phyloP scores from a whole-genome alignment of 2,329 filamentous ascomycete species.

The Bipolaris zeicola region DNA sequence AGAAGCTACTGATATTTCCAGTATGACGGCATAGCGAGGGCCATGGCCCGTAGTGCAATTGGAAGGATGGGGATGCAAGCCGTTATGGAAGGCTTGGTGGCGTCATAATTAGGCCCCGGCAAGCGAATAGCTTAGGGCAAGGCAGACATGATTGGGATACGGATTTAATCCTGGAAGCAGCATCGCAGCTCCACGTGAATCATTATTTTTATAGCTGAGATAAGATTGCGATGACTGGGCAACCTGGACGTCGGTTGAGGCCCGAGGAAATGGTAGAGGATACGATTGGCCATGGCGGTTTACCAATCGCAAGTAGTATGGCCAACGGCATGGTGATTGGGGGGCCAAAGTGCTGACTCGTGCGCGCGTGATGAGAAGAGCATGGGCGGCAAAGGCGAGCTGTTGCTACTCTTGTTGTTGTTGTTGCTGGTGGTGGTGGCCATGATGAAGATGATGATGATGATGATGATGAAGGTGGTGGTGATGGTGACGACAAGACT shows the following conservation, averaged over 20 bases:
- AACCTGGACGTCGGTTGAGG: constrained; percentile 2
- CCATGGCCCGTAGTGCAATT: constrained; percentile 7
- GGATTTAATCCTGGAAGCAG: constrained; percentile 1
- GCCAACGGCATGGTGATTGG: neutral
- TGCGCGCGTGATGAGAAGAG: neutral
- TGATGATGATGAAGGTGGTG: neutral
- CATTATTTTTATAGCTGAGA: constrained; percentile 14
- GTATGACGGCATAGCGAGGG: neutral
- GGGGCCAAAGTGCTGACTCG: neutral
- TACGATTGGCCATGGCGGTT: neutral
- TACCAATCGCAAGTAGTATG: neutral
- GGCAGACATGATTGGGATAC: constrained; percentile 19
- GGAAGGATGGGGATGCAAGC: constrained; percentile 1
- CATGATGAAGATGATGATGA: neutral
- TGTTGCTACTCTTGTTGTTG: neutral
- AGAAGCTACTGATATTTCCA: neutral
- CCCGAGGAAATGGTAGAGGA: neutral
- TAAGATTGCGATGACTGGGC: constrained; percentile 7
- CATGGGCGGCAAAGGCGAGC: neutral
- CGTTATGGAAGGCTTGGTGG: constrained; percentile 3
- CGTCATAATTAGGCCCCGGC: constrained; percentile 6
- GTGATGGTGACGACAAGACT: neutral
- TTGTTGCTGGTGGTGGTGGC: neutral
- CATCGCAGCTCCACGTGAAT: neutral
- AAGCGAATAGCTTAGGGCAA: constrained; percentile 12